Conservation (phyloP, 345 rosid species). For the Ricinus communis region DNA sequence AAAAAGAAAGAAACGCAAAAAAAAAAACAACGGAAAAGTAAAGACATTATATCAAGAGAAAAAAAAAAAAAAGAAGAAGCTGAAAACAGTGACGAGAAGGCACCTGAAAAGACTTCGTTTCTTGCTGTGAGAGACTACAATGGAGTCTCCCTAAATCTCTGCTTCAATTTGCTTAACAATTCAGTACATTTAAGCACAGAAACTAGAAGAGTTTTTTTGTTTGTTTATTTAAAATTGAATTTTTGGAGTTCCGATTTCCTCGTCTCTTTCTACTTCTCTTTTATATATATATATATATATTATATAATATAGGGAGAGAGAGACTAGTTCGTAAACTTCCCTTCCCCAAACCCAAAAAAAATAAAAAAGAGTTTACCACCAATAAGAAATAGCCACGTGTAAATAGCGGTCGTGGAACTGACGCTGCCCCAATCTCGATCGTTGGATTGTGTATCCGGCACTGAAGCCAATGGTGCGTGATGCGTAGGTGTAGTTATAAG, state of each 20-base stretch:
- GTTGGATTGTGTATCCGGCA: background rate
- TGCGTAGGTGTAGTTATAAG: no score
- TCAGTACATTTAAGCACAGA: background rate
- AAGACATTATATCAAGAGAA: background rate
- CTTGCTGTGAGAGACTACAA: background rate
- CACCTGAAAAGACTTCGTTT: background rate
- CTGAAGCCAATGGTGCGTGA: background rate
- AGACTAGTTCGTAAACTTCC: no score
- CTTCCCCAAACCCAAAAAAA: no score
- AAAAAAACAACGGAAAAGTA: background rate
- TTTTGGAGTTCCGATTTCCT: no score
- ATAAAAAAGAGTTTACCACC: background rate
- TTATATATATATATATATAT: no score
- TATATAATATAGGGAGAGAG: no score
- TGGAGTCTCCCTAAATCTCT: background rate
- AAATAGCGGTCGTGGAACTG: background rate
- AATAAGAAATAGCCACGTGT: background rate
- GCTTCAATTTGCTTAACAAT: background rate
- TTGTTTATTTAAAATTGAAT: background rate
- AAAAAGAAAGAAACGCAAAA: background rate
- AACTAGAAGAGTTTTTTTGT: no score
- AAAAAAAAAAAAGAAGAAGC: background rate
- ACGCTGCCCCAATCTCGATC: no score
- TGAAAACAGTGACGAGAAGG: background rate
- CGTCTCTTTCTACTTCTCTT: no score